Evolutionary conservation across 768 basidiomycete genomes (phyloP).

Genomic region (Peribolospora baueri): DNA sequence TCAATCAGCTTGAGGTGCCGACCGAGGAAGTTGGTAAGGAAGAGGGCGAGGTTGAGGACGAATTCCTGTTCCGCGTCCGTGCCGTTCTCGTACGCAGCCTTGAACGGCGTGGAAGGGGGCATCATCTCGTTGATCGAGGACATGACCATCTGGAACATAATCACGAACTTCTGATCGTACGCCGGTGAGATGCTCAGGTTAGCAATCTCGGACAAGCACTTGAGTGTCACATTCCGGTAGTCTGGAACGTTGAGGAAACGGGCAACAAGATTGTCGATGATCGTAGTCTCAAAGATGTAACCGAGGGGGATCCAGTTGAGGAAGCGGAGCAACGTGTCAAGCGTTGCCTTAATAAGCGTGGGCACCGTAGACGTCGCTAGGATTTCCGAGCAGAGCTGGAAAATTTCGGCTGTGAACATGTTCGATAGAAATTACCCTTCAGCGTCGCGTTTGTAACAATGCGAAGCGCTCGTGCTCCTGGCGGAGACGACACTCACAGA

Average conservation of each 20-base stretch:
- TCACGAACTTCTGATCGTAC: conserved; percentile 94
- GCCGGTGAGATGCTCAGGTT: conserved; percentile 81
- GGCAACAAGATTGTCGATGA: conserved; percentile 77
- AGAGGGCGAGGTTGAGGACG: conserved; percentile 87
- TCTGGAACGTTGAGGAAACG: conserved; percentile 89
- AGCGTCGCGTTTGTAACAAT: too few relatives aligned
- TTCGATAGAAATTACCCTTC: background rate
- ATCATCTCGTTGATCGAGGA: conserved; percentile 35
- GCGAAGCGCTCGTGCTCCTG: too few relatives aligned
- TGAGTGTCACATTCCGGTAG: conserved; percentile 88
- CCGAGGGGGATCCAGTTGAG: conserved; percentile 98
- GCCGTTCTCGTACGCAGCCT: conserved; percentile 67
- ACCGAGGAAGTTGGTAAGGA: conserved; percentile 86
- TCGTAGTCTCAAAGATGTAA: conserved; percentile 93
- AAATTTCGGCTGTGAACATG: conserved; percentile 47
- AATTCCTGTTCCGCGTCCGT: conserved; percentile 87
- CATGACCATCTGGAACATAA: conserved; percentile 95
- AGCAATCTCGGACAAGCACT: conserved; percentile 90
- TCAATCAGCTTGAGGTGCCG: conserved; percentile 86
- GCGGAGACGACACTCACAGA: conserved; percentile 16
- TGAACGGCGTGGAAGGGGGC: conserved; percentile 32
- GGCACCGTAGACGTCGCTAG: conserved; percentile 91
- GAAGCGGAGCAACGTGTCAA: conserved; percentile 86
- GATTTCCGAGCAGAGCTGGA: conserved; percentile 89
- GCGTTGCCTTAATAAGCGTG: conserved; percentile 72